phyloP scores from a whole-genome alignment of 441 rosid species.

The Theobroma grandiflorum region DNA sequence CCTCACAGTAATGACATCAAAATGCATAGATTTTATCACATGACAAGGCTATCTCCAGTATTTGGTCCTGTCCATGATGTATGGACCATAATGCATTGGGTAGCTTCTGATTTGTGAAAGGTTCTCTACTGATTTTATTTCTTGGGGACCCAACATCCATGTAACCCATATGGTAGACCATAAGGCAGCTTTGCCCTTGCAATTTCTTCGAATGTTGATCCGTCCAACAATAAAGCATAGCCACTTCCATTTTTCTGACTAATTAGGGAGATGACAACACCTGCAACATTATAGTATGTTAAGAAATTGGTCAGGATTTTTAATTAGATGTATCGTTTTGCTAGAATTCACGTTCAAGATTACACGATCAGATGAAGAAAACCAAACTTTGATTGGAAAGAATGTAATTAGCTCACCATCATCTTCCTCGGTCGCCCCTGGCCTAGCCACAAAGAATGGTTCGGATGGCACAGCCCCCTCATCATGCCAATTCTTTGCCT shows the following conservation, averaged over 20 bases:
- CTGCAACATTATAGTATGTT: slow-evolving; percentile 38
- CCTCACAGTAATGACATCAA: not conserved
- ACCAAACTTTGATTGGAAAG: not conserved
- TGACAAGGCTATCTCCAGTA: not conserved
- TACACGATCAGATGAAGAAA: not conserved
- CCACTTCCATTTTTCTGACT: slow-evolving; percentile 88
- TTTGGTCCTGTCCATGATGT: not conserved
- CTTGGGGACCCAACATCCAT: slow-evolving; percentile 96
- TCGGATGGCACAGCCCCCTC: slow-evolving; percentile 92
- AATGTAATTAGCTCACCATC: slow-evolving; percentile 65
- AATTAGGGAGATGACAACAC: slow-evolving; percentile 82
- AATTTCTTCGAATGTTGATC: slow-evolving; percentile 83
- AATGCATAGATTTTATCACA: not conserved
- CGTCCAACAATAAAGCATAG: slow-evolving; percentile 81
- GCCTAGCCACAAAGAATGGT: slow-evolving; percentile 90
- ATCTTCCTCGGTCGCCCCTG: slow-evolving; percentile 86
- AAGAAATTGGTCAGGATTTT: not conserved
- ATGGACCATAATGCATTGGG: not conserved
- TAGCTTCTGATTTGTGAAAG: not conserved
- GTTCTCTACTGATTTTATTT: not conserved
- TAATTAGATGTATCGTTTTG: not conserved
- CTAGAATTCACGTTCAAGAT: not conserved
- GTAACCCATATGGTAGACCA: slow-evolving; percentile 95
- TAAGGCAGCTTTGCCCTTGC: slow-evolving; percentile 93
- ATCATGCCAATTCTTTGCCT: slow-evolving; percentile 85